Conservation (phyloP, 2,329 filamentous ascomycete genomes). For the Byssochlamys sp. region DNA sequence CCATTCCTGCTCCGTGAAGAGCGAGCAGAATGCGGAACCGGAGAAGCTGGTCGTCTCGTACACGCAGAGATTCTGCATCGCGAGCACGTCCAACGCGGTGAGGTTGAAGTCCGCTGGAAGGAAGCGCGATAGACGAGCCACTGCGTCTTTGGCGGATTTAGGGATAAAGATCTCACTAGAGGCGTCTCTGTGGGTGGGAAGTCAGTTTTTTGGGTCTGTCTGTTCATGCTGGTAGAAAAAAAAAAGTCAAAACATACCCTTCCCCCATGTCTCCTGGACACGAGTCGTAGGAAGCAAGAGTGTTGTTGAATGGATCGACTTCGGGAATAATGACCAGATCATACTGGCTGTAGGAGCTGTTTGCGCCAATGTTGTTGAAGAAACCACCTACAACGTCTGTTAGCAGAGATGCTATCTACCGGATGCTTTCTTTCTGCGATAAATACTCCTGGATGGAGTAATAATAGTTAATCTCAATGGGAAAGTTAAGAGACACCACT, state of each 20-base stretch:
- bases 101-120: constrained; percentile 41
- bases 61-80: constrained; percentile 45
- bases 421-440: neutral
- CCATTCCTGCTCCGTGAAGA: constrained; percentile 50
- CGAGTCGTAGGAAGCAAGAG: constrained; percentile 43
- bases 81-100: constrained; percentile 43
- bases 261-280: constrained; percentile 37
- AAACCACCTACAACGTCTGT: constrained; percentile 23
- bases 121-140: constrained; percentile 38
- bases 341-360: constrained; percentile 20
- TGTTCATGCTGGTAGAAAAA: neutral
- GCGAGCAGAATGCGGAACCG: constrained; percentile 42
- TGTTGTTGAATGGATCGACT: constrained; percentile 44
- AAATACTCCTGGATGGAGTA: neutral
- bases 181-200: constrained; percentile 10
- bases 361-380: constrained; percentile 18
- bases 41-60: constrained; percentile 46
- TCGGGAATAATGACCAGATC: constrained; percentile 45
- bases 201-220: constrained; percentile 20
- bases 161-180: constrained; percentile 34
- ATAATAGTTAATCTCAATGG: neutral
- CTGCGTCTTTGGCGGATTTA: constrained; percentile 38
- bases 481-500: constrained; percentile 35
- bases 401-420: constrained; percentile 6
- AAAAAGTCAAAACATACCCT: constrained; percentile 7